phyloP scores from a whole-genome alignment of 2,329 filamentous ascomycete species.

The Sporothrix humicola region DNA sequence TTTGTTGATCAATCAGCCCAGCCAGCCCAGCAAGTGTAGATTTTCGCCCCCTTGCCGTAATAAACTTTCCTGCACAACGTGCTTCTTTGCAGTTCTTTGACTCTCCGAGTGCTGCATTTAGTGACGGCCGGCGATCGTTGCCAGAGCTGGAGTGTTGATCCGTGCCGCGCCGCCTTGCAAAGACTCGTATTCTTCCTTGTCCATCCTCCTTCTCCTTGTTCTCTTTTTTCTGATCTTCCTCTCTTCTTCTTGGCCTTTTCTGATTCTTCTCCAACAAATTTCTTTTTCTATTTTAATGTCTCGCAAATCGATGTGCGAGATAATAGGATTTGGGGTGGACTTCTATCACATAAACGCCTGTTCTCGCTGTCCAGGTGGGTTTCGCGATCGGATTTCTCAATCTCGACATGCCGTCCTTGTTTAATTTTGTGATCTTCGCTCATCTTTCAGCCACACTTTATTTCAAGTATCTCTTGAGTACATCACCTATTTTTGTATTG shows the following conservation, averaged over 20 bases:
- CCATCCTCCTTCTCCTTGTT: background rate
- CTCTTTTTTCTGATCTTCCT: background rate
- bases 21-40: background rate
- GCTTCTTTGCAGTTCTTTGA: background rate
- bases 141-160: background rate
- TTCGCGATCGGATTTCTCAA: background rate
- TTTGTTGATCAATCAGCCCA: slow-evolving; percentile 3
- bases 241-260: background rate
- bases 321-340: background rate
- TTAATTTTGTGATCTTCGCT: background rate
- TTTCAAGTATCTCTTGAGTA: too few relatives aligned
- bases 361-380: background rate
- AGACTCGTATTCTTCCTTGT: background rate
- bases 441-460: background rate
- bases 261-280: background rate
- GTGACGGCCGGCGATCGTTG: slow-evolving; percentile 5
- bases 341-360: background rate
- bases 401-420: background rate
- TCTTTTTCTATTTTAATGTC: background rate
- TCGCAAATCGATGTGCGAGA: too few relatives aligned
- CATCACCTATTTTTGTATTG: background rate
- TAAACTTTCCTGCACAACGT: slow-evolving; percentile 5
- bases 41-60: background rate
- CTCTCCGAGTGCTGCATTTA: background rate
- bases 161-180: slow-evolving; percentile 14